phyloP scores from a whole-genome alignment of 2,329 filamentous ascomycete genomes.

The Sordariomycetes sp. region DNA sequence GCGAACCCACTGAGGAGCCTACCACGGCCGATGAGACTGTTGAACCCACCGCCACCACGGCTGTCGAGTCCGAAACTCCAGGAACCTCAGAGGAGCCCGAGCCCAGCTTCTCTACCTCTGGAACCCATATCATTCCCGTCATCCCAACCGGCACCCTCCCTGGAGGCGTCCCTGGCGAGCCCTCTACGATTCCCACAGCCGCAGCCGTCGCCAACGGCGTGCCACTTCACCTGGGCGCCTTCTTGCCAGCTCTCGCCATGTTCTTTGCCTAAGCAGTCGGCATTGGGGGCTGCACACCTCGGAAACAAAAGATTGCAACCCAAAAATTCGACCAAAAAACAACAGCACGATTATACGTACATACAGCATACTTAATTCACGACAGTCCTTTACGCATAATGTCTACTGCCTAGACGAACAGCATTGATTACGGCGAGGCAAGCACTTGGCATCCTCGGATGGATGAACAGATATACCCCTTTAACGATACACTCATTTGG shows the following conservation, averaged over 20 bases:
- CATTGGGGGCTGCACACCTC: too few relatives aligned
- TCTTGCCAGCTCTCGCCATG: background rate
- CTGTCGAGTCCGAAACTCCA: background rate
- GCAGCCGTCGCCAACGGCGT: background rate
- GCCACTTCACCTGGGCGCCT: background rate
- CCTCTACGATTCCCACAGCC: background rate
- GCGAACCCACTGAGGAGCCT: background rate
- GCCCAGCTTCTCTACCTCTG: background rate
- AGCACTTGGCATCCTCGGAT: too few relatives aligned
- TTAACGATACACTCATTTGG: too few relatives aligned
- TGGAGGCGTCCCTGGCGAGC: background rate
- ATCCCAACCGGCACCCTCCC: background rate
- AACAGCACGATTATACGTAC: too few relatives aligned
- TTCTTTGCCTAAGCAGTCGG: background rate
- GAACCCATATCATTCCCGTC: background rate
- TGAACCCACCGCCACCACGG: background rate
- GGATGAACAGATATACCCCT: too few relatives aligned
- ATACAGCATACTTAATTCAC: too few relatives aligned
- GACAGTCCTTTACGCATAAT: too few relatives aligned
- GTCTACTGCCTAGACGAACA: too few relatives aligned
- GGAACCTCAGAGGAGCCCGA: background rate
- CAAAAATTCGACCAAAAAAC: too few relatives aligned
- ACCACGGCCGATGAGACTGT: background rate
- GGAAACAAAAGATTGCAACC: too few relatives aligned
- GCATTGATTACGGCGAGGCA: too few relatives aligned